Base-by-base conservation (phyloP, 768 basidiomycete genomes). In the Serendipita sp. region DNA sequence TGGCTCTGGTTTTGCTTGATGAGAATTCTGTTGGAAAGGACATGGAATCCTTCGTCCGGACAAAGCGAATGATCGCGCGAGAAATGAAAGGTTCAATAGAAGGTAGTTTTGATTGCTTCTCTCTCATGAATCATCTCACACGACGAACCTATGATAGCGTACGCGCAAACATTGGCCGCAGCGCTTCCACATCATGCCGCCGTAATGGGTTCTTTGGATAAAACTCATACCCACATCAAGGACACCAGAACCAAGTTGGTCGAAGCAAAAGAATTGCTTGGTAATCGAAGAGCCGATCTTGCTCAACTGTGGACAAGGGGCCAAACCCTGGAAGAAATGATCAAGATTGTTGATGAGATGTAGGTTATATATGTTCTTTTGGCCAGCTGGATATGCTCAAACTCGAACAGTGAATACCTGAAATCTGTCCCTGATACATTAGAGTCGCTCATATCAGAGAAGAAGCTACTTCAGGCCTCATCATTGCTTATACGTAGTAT, bases 371-470 rank as follows among this genome's bases (percentile, higher is more conserved):
- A 26, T 31, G 26, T 41, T 24, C 42, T 26, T 24, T 26, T 33
- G 28, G 48, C 11, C 38, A 17, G 34, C 42, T n/a, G 60, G 56
- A 43, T 50, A 65, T 68, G 16, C 64, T 69, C 68, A 65, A 67
- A 44, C 42, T 48, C 45, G 63, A 60, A 41, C 34, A 97, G 94
- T 48, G 96, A 99, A 70, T 80, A 87, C 68, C 75, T 99, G 42
- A 93, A 92, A 72, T 78, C 85, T 45, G 84, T 98, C 2, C 95
- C 96, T 4, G 96, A 98, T 68, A 79, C 84, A 20, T 77, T 99
- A 22, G 96, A 99, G 72, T 85, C 87, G 2, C 75, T 98, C n/a
- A 90, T 97, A 69, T 90, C 93, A 3, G 96, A 98, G 72, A 98
- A 98, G 71, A 82, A 89, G 13, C 80, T 97, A 45, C 76, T 97